These are phyloP conservation scores for Sequoia sempervirens DNA, from an alignment of 75 land plant species.

Conservation along the genomic window DNA sequence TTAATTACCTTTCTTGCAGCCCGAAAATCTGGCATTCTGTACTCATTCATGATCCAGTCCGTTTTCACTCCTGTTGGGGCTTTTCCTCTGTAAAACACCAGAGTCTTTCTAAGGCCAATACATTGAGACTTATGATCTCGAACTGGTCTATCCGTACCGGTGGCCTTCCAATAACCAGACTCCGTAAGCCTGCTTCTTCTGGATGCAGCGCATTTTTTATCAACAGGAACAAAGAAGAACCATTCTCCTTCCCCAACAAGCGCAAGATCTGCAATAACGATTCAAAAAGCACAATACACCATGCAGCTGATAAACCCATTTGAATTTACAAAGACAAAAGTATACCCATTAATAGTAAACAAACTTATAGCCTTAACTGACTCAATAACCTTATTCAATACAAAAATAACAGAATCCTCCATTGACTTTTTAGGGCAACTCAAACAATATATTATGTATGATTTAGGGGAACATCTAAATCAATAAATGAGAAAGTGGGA, in stretches of 20 bases:
- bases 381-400: too few relatives aligned
- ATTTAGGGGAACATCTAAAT: background rate
- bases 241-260: background rate
- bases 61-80: constrained; percentile 49
- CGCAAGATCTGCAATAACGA: background rate
- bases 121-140: constrained; percentile 18
- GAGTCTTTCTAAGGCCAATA: constrained; percentile 51
- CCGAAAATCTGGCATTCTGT: constrained; percentile 43
- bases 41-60: constrained; percentile 73
- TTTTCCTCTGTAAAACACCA: constrained; percentile 57
- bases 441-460: too few relatives aligned
- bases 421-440: too few relatives aligned
- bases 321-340: background rate
- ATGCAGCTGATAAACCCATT: background rate
- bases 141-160: constrained; percentile 48
- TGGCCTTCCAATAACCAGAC: constrained; percentile 66
- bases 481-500: background rate
- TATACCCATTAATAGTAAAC: too few relatives aligned
- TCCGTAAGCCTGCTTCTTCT: constrained; percentile 31
- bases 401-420: too few relatives aligned
- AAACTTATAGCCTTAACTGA: too few relatives aligned
- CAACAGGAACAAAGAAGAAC: background rate
- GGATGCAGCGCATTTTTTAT: constrained; percentile 10
- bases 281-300: background rate
- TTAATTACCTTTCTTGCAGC: constrained; percentile 27